phyloP scores from a whole-genome alignment of 78 protist species.

The Dictyostelium brefeldianum region DNA sequence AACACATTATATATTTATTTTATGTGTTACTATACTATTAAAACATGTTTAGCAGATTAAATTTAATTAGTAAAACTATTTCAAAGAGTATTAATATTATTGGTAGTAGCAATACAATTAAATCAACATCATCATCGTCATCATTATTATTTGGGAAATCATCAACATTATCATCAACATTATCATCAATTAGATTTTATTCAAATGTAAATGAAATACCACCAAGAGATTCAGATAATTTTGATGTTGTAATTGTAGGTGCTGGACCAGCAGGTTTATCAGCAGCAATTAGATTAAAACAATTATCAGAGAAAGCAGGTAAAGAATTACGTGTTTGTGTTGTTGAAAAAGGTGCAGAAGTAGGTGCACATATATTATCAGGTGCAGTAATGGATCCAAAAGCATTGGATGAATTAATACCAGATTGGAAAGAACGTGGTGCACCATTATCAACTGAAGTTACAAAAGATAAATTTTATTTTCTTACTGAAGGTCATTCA shows the following conservation, averaged over 20 bases:
- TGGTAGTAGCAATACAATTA: too few relatives aligned
- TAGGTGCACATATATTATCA: conserved; percentile 95
- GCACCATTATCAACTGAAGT: conserved; percentile 94
- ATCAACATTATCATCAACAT: not conserved
- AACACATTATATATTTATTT: too few relatives aligned
- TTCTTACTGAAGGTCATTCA: conserved; percentile 66
- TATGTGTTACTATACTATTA: too few relatives aligned
- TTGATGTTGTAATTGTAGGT: conserved; percentile 96
- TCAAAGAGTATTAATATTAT: too few relatives aligned
- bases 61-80: too few relatives aligned
- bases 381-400: conserved; percentile 97
- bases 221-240: conserved; percentile 75
- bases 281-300: conserved; percentile 98
- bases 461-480: conserved; percentile 84
- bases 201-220: conserved; percentile 29
- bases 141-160: not conserved
- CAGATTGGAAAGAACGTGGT: conserved; percentile 96
- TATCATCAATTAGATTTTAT: conserved; percentile 27
- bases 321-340: conserved; percentile 88
- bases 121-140: too few relatives aligned
- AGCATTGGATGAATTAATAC: conserved; percentile 96
- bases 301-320: conserved; percentile 83
- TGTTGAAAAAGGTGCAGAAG: conserved; percentile 95
- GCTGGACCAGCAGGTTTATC: conserved; percentile 99
- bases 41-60: too few relatives aligned